Evolutionary conservation across 2,329 filamentous ascomycete species (phyloP), one percentile per base, ranked within the genome.

Genomic region (Aspergillus fumigatus): DNA sequence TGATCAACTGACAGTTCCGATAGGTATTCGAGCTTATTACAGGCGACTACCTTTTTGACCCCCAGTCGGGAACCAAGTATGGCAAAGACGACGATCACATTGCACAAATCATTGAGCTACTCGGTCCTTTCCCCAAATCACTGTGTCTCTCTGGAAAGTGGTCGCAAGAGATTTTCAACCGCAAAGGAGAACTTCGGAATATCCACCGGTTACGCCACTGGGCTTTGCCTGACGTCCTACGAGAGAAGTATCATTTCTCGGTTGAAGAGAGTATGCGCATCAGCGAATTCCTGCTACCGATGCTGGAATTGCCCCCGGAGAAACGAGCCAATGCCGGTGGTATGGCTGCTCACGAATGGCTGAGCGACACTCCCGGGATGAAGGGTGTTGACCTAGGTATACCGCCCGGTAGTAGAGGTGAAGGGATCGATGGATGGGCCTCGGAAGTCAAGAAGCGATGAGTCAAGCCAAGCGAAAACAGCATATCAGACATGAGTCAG

Each of bases 41-140:
- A 1, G 94, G 94, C 63, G 94, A 99, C 75, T 99, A 99, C 70
- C 85, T 99, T 47, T 99, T 99, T 75, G 94, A 99, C 69, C 94
- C 94, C 0, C 94, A 99, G 76, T 97, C 93, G 1, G 94, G 94
- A 61, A 97, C 93, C 45, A 97, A 97, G 77, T 99, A 99, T 74
- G 94, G 94, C 71, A 99, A 99, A 78, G 94, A 99, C 71, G 94
- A 99, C 77, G 94, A 99, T 71, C 94, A 99, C 77, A 97, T 99
- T 64, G 94, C 94, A 9, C 94, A 99, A 73, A 97, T 99, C 67
- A 97, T 99, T 72, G 94, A 99, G 75, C 83, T 99, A 4, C 85
- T 99, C 19, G 94, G 94, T 8, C 87, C 89, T 0, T 97, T 97
- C 71, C 93, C 94, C 53, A 95, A 96, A 73, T 89, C 90, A 4